Conservation (phyloP, 2,329 filamentous ascomycete species). For the Diaporthe ampelina region DNA sequence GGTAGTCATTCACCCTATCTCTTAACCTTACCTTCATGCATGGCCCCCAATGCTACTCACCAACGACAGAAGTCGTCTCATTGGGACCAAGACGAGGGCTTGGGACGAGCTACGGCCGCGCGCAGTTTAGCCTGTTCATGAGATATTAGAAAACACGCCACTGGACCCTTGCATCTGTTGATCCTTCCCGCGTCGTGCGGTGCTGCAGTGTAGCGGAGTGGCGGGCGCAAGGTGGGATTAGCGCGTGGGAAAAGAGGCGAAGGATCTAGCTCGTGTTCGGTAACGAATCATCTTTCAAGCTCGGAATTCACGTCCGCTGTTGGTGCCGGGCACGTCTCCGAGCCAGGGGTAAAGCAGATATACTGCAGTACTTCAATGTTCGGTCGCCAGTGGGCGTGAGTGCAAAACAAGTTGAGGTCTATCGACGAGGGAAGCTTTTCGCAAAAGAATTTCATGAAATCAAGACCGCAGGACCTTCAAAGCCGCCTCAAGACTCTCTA, state of each 20-base stretch:
- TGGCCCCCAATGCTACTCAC: background rate
- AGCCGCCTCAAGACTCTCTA: too few species aligned
- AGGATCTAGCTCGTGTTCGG: slow-evolving; percentile 5
- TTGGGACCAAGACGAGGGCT: background rate
- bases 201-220: background rate
- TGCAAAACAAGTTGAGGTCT: too few species aligned
- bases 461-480: too few species aligned
- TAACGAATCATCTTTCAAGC: background rate
- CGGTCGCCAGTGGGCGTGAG: too few species aligned
- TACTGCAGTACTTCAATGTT: too few species aligned
- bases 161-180: background rate
- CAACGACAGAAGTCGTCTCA: background rate
- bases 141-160: background rate
- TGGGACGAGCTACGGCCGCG: background rate
- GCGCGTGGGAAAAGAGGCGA: slow-evolving; percentile 8
- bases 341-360: too few species aligned
- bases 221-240: background rate
- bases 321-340: too few species aligned
- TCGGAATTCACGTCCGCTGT: too few species aligned
- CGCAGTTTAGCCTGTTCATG: slow-evolving; percentile 13
- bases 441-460: too few species aligned
- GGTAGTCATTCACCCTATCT: background rate
- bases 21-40: background rate
- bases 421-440: too few species aligned
- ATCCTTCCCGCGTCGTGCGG: background rate